phyloP scores from a whole-genome alignment of 2,329 filamentous ascomycete species.

The Esteya vermicola region DNA sequence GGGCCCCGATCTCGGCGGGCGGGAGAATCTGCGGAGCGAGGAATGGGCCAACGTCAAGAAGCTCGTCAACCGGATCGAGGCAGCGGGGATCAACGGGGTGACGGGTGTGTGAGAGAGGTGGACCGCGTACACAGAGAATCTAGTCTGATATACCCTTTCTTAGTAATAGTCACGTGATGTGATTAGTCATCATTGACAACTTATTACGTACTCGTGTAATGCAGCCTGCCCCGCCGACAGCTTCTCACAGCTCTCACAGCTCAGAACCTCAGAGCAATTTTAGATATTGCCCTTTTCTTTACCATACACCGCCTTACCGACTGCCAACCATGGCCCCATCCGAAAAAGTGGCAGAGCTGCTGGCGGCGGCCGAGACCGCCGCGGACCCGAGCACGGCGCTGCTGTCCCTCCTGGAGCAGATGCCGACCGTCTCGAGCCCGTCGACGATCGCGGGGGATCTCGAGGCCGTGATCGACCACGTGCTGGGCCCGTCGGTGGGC shows the following conservation, averaged over 20 bases:
- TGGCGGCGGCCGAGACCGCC: constrained; percentile 8
- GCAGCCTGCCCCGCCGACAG: neutral
- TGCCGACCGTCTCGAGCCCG: constrained; percentile 12
- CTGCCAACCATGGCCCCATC: constrained; percentile 1
- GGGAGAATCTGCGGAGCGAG: constrained; percentile 68
- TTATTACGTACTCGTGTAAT: too few species aligned
- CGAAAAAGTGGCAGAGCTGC: constrained; percentile 9
- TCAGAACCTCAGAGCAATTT: too few species aligned
- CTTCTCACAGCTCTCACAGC: too few species aligned
- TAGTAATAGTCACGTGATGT: neutral
- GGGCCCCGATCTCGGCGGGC: constrained; percentile 65
- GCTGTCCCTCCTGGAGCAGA: constrained; percentile 11
- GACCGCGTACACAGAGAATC: neutral
- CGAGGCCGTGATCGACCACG: constrained; percentile 11
- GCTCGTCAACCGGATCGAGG: constrained; percentile 63
- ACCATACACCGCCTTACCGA: too few species aligned
- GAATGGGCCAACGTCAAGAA: constrained; percentile 94
- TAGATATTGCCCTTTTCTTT: too few species aligned
- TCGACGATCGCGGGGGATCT: constrained; percentile 11
- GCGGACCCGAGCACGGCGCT: constrained; percentile 9
- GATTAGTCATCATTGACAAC: too few species aligned
- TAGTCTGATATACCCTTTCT: neutral
- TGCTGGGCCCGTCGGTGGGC: constrained; percentile 13
- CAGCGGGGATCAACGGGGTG: constrained; percentile 33
- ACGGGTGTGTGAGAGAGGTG: constrained; percentile 11